Conservation (phyloP, 2,329 filamentous ascomycete genomes). For the Ramularia collo-cygni region DNA sequence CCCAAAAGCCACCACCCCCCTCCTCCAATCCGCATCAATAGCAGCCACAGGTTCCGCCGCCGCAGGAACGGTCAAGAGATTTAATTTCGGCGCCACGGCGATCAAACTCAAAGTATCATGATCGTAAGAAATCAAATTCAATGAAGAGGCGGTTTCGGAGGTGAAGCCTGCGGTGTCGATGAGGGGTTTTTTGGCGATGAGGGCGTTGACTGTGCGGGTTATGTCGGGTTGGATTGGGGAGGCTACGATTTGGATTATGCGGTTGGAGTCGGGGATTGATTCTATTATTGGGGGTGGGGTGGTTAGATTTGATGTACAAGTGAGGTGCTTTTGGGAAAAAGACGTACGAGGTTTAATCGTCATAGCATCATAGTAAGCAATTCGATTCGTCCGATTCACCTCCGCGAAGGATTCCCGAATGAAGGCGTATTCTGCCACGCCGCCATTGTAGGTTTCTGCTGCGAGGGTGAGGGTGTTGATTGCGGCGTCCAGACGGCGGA, state of each 20-base stretch:
- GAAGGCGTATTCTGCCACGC: constrained; percentile 11
- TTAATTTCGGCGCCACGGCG: constrained; percentile 17
- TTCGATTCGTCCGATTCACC: constrained; percentile 20
- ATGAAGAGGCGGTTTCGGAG: constrained; percentile 14
- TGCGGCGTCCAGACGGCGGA: constrained; percentile 13
- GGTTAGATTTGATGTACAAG: neutral
- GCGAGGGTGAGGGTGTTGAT: constrained; percentile 15
- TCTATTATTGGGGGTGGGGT: constrained; percentile 7
- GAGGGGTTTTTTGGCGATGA: constrained; percentile 18
- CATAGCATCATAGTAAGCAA: constrained; percentile 21
- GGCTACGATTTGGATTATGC: constrained; percentile 17
- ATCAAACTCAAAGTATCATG: constrained; percentile 18
- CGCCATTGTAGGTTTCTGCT: constrained; percentile 15
- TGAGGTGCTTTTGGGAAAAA: neutral
- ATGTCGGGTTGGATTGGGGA: constrained; percentile 19
- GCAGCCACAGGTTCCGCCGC: constrained; percentile 15
- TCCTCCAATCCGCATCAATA: constrained; percentile 18
- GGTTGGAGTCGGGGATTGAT: constrained; percentile 14
- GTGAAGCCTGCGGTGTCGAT: constrained; percentile 17
- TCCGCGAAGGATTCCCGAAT: constrained; percentile 17
- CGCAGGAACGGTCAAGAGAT: constrained; percentile 13
- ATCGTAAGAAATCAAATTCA: constrained; percentile 19
- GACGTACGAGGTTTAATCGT: constrained; percentile 16
- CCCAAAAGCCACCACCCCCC: constrained; percentile 16
- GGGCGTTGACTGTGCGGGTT: constrained; percentile 16